These are phyloP conservation scores for Sphagnum magellanicum DNA, from an alignment of 228 moss, liverwort and hornwort species.

Conservation along the genomic window DNA sequence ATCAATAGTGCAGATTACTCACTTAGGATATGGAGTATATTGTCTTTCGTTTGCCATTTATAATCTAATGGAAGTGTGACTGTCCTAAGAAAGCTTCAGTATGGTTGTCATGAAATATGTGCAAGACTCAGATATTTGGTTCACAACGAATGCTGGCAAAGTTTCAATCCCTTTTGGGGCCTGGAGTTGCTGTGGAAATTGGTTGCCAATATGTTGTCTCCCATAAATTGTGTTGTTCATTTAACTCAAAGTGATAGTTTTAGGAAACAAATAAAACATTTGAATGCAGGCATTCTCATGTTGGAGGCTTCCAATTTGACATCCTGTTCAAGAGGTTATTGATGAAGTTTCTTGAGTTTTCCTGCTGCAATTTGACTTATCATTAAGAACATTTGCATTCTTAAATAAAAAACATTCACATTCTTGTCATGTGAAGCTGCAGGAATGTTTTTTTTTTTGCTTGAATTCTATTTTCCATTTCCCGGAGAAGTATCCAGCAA, in stretches of 20 bases:
- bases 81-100: too few relatives aligned
- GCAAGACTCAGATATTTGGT: not conserved
- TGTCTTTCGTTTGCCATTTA: not conserved
- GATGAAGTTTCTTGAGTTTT: not conserved
- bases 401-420: too few relatives aligned
- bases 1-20: not conserved
- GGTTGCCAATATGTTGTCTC: conserved; percentile 32
- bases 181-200: conserved; percentile 74
- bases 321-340: not conserved
- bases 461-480: too few relatives aligned
- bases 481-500: too few relatives aligned
- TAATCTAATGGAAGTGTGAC: not conserved
- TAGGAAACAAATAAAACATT: not conserved
- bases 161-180: conserved; percentile 93
- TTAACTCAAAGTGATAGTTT: not conserved
- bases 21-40: conserved; percentile 5
- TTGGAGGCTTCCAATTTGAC: too few relatives aligned
- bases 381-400: too few relatives aligned
- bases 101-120: not conserved
- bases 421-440: too few relatives aligned
- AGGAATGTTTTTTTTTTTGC: too few relatives aligned
- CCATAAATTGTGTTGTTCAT: not conserved
- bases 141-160: conserved; percentile 45
- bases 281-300: not conserved
- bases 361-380: too few relatives aligned